Conservation (phyloP, 2,329 filamentous ascomycete genomes). For the Furcasterigmium furcatum region DNA sequence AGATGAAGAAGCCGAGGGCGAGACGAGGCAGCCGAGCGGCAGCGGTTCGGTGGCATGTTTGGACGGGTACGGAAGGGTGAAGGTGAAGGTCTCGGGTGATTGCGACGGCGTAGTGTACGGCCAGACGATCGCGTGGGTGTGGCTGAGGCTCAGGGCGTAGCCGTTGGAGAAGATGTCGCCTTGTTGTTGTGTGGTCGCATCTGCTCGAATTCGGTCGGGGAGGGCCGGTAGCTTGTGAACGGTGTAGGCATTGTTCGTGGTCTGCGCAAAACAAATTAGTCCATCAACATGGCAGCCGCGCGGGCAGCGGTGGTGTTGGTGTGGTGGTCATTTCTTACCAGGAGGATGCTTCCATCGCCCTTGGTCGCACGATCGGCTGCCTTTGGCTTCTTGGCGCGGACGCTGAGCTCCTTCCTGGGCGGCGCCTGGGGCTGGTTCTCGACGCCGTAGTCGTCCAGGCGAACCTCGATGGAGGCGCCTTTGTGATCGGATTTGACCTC, state of each 20-base stretch:
- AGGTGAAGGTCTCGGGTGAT: conserved; percentile 74
- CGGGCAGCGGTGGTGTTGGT: neutral
- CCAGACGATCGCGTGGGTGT: conserved; percentile 85
- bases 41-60: conserved; percentile 66
- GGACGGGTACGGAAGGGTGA: conserved; percentile 73
- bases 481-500: conserved; percentile 52
- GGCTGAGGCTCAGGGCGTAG: conserved; percentile 78
- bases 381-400: conserved; percentile 61
- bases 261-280: conserved; percentile 43
- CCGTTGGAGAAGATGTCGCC: conserved; percentile 64
- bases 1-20: conserved; percentile 70
- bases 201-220: conserved; percentile 70
- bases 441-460: conserved; percentile 42
- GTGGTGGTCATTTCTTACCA: conserved; percentile 45
- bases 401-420: conserved; percentile 51
- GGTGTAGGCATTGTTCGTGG: conserved; percentile 79
- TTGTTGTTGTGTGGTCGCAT: conserved; percentile 59
- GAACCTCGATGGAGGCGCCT: conserved; percentile 38
- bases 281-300: neutral
- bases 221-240: conserved; percentile 82
- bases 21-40: conserved; percentile 80
- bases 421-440: conserved; percentile 34
- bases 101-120: conserved; percentile 70
- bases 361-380: conserved; percentile 61
- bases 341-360: conserved; percentile 62